Evolutionary conservation across 2,329 filamentous ascomycete genomes (phyloP).

Genomic region (Claviceps monticola): DNA sequence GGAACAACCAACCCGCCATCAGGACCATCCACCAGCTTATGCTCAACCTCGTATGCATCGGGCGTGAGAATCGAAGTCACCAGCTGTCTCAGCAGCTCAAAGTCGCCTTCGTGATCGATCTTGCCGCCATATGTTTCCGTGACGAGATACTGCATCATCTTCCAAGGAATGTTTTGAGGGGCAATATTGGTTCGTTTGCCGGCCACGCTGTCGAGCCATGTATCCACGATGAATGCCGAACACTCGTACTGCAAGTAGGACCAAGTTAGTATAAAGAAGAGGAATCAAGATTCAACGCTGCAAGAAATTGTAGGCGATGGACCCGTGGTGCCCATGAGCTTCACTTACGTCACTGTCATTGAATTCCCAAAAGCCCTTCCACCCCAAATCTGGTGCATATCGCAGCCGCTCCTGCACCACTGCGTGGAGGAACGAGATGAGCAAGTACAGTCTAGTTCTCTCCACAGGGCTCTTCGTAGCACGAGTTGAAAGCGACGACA

Average conservation of each 20-base stretch:
- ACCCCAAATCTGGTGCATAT: conserved; percentile 85
- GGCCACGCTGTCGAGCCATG: conserved; percentile 76
- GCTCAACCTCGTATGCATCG: conserved; percentile 80
- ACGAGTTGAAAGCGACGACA: conserved; percentile 66
- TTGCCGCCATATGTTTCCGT: conserved; percentile 96
- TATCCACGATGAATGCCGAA: conserved; percentile 88
- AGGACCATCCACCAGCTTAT: conserved; percentile 65
- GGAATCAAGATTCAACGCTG: background rate
- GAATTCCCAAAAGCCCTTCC: conserved; percentile 99
- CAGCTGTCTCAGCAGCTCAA: conserved; percentile 55
- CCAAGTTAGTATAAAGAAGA: background rate
- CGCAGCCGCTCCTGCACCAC: conserved; percentile 89
- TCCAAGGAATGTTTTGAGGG: conserved; percentile 89
- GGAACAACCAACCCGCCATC: conserved; percentile 60
- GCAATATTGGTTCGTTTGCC: conserved; percentile 84
- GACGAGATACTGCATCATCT: conserved; percentile 81
- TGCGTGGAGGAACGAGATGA: conserved; percentile 89
- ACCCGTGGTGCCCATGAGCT: background rate
- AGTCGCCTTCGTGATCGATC: conserved; percentile 84
- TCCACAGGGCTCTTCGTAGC: conserved; percentile 77
- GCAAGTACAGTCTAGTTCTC: conserved; percentile 74
- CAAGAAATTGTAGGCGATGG: background rate
- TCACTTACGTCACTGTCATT: conserved; percentile 89
- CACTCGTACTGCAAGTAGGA: conserved; percentile 65
- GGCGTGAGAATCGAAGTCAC: conserved; percentile 72